Percentiles rank a stretch among this genome's conserved stretches.
phyloP scores from a whole-genome alignment of 164 flowering plant genomes.

The Houttuynia cordata region DNA sequence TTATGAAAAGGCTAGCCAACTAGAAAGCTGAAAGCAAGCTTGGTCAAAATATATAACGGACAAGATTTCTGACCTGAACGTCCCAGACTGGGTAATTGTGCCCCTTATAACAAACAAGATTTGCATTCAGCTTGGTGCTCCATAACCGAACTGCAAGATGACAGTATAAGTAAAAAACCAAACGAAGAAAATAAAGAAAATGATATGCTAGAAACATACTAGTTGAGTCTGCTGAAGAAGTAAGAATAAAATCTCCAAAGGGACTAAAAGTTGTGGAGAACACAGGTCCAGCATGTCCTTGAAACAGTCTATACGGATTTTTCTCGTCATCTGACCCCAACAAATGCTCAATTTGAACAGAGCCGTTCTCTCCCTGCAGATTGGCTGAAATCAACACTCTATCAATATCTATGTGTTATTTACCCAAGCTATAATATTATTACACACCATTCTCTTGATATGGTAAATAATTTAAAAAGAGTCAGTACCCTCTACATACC shows the following conservation, averaged over 20 bases:
- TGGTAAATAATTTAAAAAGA: too few relatives aligned
- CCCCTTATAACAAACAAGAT: slow-evolving; percentile 99
- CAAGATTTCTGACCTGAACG: slow-evolving; percentile 75
- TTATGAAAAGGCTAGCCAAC: too few relatives aligned
- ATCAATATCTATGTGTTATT: too few relatives aligned
- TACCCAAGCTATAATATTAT: too few relatives aligned
- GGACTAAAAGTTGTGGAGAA: slow-evolving; percentile 90
- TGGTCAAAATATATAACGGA: too few relatives aligned
- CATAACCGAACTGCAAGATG: slow-evolving; percentile 73
- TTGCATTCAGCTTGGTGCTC: slow-evolving; percentile 92
- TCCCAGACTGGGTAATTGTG: slow-evolving; percentile 99
- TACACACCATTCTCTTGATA: too few relatives aligned
- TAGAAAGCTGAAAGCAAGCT: too few relatives aligned
- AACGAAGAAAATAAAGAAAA: slow-evolving; percentile 2
- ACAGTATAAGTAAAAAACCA: background rate
- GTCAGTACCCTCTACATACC: too few relatives aligned
- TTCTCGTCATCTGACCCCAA: slow-evolving; percentile 39
- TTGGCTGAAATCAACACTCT: slow-evolving; percentile 31
- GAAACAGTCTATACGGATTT: slow-evolving; percentile 73
- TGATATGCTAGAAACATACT: slow-evolving; percentile 28
- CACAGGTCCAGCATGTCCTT: slow-evolving; percentile 94
- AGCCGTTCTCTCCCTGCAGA: slow-evolving; percentile 64
- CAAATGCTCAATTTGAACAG: slow-evolving; percentile 26
- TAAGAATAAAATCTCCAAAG: slow-evolving; percentile 76
- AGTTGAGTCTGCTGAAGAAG: slow-evolving; percentile 92